Percentiles rank a stretch among this genome's conserved stretches.
phyloP scores from a whole-genome alignment of 345 rosid species.

The Fremontodendron californicum region DNA sequence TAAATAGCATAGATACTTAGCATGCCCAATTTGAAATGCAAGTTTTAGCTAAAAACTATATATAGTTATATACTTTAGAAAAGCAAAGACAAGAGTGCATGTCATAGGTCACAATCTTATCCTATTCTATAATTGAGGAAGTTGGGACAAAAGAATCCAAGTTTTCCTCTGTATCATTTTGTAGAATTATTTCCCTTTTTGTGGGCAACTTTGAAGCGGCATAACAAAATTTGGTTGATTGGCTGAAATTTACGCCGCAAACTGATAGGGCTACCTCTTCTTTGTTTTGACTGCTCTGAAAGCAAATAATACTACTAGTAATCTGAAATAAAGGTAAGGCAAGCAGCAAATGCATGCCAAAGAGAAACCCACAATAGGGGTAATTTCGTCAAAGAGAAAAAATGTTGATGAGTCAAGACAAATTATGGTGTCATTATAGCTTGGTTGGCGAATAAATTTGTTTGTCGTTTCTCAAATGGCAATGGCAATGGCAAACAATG shows the following conservation, averaged over 20 bases:
- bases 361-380: neutral
- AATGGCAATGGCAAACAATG: neutral
- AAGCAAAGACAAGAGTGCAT: neutral
- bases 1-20: neutral
- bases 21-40: neutral
- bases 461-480: slow-evolving; percentile 42
- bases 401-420: slow-evolving; percentile 25
- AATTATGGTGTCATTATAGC: slow-evolving; percentile 37
- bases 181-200: neutral
- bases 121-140: neutral
- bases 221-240: neutral
- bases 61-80: neutral
- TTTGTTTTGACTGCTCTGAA: neutral
- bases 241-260: slow-evolving; percentile 4
- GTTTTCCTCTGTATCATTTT: neutral
- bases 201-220: neutral
- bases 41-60: neutral
- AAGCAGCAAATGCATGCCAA: neutral
- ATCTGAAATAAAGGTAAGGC: too few relatives aligned
- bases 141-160: slow-evolving; percentile 3
- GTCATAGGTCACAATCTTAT: slow-evolving; percentile 10
- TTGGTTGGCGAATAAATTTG: slow-evolving; percentile 35
- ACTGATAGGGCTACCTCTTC: neutral
- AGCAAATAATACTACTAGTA: neutral
- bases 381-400: slow-evolving; percentile 8